Conservation (phyloP, 1,284 basidiomycete genomes). For the Boletus subluridellus region DNA sequence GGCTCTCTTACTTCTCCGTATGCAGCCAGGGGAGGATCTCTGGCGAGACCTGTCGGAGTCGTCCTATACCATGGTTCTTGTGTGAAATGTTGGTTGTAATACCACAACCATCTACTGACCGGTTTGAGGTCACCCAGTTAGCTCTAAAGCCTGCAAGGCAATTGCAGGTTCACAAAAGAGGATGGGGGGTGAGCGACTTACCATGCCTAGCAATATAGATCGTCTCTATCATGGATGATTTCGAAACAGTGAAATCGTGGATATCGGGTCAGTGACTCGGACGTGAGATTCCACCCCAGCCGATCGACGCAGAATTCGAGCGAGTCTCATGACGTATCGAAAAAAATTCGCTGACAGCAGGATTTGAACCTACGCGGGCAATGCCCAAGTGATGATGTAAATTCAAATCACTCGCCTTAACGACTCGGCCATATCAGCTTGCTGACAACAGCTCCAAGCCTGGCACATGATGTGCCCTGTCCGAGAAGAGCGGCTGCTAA, state of each 20-base stretch:
- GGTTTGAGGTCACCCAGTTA: slow-evolving; percentile 66
- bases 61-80: slow-evolving; percentile 42
- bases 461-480: neutral
- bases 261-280: neutral
- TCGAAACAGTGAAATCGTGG: neutral
- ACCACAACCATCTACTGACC: slow-evolving; percentile 43
- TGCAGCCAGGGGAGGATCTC: slow-evolving; percentile 76
- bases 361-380: slow-evolving; percentile 77
- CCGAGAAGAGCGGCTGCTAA: neutral
- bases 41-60: slow-evolving; percentile 65
- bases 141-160: slow-evolving; percentile 58
- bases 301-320: neutral
- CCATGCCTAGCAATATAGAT: slow-evolving; percentile 82
- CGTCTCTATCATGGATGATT: slow-evolving; percentile 53
- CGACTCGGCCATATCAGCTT: slow-evolving; percentile 77
- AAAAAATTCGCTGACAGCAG: slow-evolving; percentile 65
- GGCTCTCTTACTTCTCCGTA: slow-evolving; percentile 56
- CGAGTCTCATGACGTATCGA: neutral
- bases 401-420: slow-evolving; percentile 79
- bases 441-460: too few relatives aligned
- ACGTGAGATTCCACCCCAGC: neutral
- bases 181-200: slow-evolving; percentile 29
- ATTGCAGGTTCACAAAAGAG: neutral
- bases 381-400: slow-evolving; percentile 67
- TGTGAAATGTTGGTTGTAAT: neutral